Base-by-base conservation (phyloP, 2,329 filamentous ascomycete species). In the Fusarium sp. region DNA sequence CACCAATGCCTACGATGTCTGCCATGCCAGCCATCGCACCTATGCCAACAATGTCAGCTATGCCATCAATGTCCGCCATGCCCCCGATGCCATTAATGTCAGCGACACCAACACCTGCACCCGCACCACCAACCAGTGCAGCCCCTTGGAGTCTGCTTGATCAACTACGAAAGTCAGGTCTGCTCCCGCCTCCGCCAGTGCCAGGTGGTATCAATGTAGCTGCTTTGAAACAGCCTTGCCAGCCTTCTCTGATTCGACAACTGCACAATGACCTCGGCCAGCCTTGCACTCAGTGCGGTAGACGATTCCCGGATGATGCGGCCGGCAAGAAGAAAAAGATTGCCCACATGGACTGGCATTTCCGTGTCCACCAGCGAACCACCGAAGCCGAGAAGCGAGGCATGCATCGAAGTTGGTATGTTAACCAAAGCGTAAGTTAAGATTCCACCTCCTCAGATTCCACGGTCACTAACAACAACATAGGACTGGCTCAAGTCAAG, bases 291-390 rank as follows among this genome's bases (percentile, higher is more conserved):
- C 95, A 95, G 61, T 99, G 96, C 76, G 96, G 95, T 23, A 88
- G 94, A 62, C 90, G 96, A 3, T 99, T 99, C 78, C 86, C 86
- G 54, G 87, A 87, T 6, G 92, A 92, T 48, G 88, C 90, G 14
- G 89, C 92, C 68, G 95, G 95, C 14, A 92, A 89, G 73, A 90
- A 90, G 76, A 92, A 92, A 82, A 98, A 98, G 82, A 92, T 90
- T 23, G 89, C 91, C 4, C 96, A 99, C 77, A 90, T 99, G 84
- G 96, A 99, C 79, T 99, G 96, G 96, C 96, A 99, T 79, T 99
- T 99, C 81, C 90, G 91, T 57, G 94, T 95, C 23, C 95, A 97
- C 75, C 92, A 94, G 74, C 90, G 94, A 45, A 93, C 96, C 80
- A 89, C 90, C 4, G 95, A 98, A 71, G 90, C 92, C 15, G 90